These are phyloP conservation scores for Pseudisothecium myosuroides DNA, from an alignment of 225 moss, liverwort and hornwort genomes.

Conservation along the genomic window DNA sequence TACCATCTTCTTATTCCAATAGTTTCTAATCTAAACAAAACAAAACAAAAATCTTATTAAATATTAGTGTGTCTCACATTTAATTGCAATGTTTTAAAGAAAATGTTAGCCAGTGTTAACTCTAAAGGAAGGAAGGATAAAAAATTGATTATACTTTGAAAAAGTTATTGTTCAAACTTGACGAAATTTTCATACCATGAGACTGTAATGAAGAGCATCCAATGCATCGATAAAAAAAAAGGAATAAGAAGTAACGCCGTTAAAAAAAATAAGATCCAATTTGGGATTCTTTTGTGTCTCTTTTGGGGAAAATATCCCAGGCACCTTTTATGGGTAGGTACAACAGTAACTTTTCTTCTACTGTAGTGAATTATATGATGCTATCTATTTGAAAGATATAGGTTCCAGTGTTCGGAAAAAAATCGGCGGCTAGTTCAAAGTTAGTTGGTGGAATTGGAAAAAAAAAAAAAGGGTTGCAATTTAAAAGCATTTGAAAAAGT, in stretches of 20 bases:
- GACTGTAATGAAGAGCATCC: not conserved
- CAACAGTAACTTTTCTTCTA: not conserved
- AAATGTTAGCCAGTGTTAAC: not conserved
- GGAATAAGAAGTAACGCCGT: not conserved
- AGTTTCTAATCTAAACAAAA: not conserved
- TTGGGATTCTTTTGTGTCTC: not conserved
- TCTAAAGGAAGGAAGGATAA: fast-evolving
- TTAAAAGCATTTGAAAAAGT: not conserved
- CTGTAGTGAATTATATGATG: not conserved
- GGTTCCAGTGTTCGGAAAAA: not conserved
- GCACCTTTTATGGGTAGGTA: not conserved
- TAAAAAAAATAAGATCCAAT: not conserved
- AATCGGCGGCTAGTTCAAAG: not conserved
- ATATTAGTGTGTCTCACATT: not conserved
- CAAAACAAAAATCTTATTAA: not conserved
- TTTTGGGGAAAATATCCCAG: not conserved
- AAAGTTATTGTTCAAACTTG: not conserved
- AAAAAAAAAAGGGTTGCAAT: not conserved
- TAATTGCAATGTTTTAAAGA: not conserved
- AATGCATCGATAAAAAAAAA: not conserved
- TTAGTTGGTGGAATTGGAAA: not conserved
- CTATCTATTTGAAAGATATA: not conserved
- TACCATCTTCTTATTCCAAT: not conserved
- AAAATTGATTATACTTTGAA: not conserved
- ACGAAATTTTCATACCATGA: not conserved